These are phyloP conservation scores for Candida coleopterorum DNA, from an alignment of 805 yeast genomes.

Conservation along the genomic window DNA sequence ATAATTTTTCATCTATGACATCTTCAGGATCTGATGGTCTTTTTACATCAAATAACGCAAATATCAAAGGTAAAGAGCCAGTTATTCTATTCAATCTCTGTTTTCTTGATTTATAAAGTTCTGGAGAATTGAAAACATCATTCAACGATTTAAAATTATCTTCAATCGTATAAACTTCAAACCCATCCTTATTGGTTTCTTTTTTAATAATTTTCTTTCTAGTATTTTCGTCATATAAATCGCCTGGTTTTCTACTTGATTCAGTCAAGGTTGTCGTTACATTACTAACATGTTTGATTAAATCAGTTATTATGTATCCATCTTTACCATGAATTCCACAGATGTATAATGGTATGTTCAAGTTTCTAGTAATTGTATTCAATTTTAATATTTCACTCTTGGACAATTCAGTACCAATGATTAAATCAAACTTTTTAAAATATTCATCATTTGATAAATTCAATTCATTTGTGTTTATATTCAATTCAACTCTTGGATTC, in stretches of 20 bases:
- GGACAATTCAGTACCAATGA: conserved; percentile 68
- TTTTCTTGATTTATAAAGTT: conserved; percentile 35
- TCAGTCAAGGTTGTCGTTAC: neutral
- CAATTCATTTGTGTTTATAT: conserved; percentile 33
- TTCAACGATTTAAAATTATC: conserved; percentile 35
- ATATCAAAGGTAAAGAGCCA: conserved; percentile 54
- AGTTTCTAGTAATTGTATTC: conserved; percentile 52
- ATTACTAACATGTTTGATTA: conserved; percentile 48
- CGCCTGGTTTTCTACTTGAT: neutral
- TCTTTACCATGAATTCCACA: conserved; percentile 73
- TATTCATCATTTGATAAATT: conserved; percentile 23
- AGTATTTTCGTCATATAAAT: neutral
- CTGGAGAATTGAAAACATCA: conserved; percentile 29
- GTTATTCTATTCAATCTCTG: conserved; percentile 47
- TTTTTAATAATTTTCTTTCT: conserved; percentile 16
- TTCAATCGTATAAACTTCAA: conserved; percentile 37
- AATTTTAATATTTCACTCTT: conserved; percentile 39
- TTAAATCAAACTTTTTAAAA: conserved; percentile 56
- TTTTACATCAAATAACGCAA: conserved; percentile 50
- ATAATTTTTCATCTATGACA: conserved; percentile 18
- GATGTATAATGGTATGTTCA: conserved; percentile 61
- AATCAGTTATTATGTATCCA: conserved; percentile 78
- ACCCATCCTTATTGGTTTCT: conserved; percentile 30
- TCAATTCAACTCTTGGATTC: conserved; percentile 71
- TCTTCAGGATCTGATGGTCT: conserved; percentile 20